Base-by-base conservation (phyloP, 805 yeast species). In the Wickerhamomyces chaumierensis region DNA sequence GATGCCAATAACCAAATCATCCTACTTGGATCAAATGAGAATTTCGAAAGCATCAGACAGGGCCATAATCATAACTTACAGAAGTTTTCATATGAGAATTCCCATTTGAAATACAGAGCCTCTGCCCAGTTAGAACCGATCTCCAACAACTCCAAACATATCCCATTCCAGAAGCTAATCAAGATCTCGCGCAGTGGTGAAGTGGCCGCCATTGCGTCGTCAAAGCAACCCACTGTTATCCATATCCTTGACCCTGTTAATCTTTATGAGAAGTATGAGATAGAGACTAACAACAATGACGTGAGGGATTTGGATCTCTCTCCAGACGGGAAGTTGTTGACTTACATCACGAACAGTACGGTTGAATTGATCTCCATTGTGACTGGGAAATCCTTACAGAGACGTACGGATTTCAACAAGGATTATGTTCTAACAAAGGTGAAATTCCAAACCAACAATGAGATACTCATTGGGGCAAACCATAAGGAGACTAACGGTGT, bases 1-100 rank as follows among this genome's bases (percentile, higher is more conserved):
- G 95, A 81, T 49, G 73, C 74, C 29, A 58, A 61, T 8, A 53
- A 64, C 45, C 50, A 69, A 43, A 52, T 69, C 18, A 77, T 87
- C 19, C 61, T 83, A 35, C 66, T 81, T 27, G 96, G 96, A 3
- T 78, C 87, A 47, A 88, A 88, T 53, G 88, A 84, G 53, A 71
- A 76, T 39, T 61, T 75, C 3, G 68, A 68, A 34, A 65, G 73
- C 46, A 71, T 81, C 50, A 65, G 73, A 36, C 67, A 69, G 52
- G 80, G 76, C 38, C 65, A 68, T 45, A 53, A 53, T 38, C 83
- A 86, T 57, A 90, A 81, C 60, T 57, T 90, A 51, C 68, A 94
- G 44, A 80, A 81, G 53, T 82, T 73, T 49, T 65, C 66, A 18
- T 81, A 62, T 54, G 74, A 70, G 42, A 77, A 80, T 41, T 82